phyloP scores from a whole-genome alignment of 192 early-diverging fungal species.

The Glomus cerebriforme region DNA sequence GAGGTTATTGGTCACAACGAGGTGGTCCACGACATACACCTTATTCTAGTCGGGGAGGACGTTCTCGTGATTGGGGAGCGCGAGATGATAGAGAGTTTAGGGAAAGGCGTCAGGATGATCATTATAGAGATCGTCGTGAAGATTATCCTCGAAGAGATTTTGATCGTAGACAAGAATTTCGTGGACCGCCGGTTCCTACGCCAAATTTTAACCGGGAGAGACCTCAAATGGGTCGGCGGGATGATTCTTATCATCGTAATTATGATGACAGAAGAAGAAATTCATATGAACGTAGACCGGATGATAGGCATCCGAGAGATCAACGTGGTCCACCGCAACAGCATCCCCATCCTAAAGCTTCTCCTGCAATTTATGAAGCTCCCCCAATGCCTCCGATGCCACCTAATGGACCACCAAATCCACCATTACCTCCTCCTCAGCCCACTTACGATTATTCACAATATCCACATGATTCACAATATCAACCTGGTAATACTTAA shows the following conservation, averaged over 20 bases:
- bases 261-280: slow-evolving; percentile 46
- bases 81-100: slow-evolving; percentile 43
- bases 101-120: slow-evolving; percentile 45
- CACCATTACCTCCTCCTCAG: slow-evolving; percentile 38
- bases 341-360: slow-evolving; percentile 37
- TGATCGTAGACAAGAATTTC: slow-evolving; percentile 40
- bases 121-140: slow-evolving; percentile 47
- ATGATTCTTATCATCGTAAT: slow-evolving; percentile 36
- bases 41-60: slow-evolving; percentile 30
- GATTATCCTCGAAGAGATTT: slow-evolving; percentile 44
- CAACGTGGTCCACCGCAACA: slow-evolving; percentile 36
- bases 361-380: slow-evolving; percentile 41
- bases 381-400: slow-evolving; percentile 33
- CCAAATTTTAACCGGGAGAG: slow-evolving; percentile 38
- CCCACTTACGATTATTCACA: slow-evolving; percentile 37
- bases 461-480: slow-evolving; percentile 31
- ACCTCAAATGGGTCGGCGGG: slow-evolving; percentile 37
- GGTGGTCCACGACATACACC: slow-evolving; percentile 35
- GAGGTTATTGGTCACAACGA: slow-evolving; percentile 37
- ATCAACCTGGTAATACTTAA: slow-evolving; percentile 8
- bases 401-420: slow-evolving; percentile 33
- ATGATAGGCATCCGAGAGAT: slow-evolving; percentile 40
- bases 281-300: slow-evolving; percentile 34
- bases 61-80: slow-evolving; percentile 11
- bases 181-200: slow-evolving; percentile 34